phyloP scores from a whole-genome alignment of 228 moss, liverwort and hornwort species.

The Sphagnum fallax region DNA sequence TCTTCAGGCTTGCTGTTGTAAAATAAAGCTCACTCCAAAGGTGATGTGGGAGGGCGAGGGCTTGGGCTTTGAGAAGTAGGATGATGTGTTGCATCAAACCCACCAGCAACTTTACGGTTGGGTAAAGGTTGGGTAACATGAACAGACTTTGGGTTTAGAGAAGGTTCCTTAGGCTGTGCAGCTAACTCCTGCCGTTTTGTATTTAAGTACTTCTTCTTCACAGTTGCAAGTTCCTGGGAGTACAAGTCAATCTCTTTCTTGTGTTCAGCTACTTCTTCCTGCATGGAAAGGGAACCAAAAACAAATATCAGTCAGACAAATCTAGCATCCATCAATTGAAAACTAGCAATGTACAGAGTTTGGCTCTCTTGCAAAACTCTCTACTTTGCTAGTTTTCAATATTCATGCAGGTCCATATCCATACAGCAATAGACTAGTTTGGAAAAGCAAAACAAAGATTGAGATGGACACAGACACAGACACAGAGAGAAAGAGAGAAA shows the following conservation, averaged over 20 bases:
- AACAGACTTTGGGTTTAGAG: not conserved
- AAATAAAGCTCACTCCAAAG: too few relatives aligned
- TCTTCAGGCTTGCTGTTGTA: too few relatives aligned
- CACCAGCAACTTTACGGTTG: slow-evolving; percentile 1
- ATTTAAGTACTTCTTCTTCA: slow-evolving; percentile 24
- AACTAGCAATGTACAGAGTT: not conserved
- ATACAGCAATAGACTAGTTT: not conserved
- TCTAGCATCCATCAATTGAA: not conserved
- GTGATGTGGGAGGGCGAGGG: not conserved
- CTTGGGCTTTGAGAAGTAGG: not conserved
- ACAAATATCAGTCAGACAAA: not conserved
- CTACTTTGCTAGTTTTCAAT: not conserved
- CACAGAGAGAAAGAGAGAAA: not conserved
- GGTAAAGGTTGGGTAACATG: not conserved
- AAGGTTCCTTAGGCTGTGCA: not conserved
- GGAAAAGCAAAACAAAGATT: not conserved
- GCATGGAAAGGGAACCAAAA: not conserved
- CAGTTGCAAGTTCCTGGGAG: slow-evolving; percentile 15
- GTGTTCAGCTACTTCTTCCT: slow-evolving; percentile 25
- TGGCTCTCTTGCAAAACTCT: not conserved
- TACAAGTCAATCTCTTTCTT: slow-evolving; percentile 22
- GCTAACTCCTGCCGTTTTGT: slow-evolving; percentile 10
- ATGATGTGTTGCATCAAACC: not conserved
- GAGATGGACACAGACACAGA: not conserved
- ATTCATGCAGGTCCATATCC: not conserved